Evolutionary conservation across 2,329 filamentous ascomycete species (phyloP), one percentile per base, ranked within the genome.

Genomic region (Fusarium sp.): DNA sequence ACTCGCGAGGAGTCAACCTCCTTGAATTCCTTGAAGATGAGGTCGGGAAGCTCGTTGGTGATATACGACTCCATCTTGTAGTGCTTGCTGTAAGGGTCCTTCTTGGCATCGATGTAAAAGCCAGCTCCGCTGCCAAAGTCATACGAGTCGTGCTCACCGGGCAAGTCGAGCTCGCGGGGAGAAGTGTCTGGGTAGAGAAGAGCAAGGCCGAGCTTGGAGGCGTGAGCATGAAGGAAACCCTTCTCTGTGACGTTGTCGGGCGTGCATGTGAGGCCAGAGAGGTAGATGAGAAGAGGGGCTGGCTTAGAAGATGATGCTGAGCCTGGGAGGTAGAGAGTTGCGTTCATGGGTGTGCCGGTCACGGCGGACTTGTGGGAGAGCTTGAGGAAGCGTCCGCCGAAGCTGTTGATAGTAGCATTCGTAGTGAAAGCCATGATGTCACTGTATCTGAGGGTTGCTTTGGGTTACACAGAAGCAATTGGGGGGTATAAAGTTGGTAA

Each of bases 1-100:
- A 98, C 90, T 44, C 92, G 87, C 33, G 78, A 82, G 1, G 82
- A 78, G 81, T 98, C 95, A 35, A 99, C 85, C 75, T 81, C 87
- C 35, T 88, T 85, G 83, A 94, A 97, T 31, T 89, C 87, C 35
- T 82, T 82, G 82, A 95, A 97, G 29, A 98, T 87, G 3, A 91
- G 86, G 21, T 86, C 84, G 2, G 95, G 95, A n/a, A 99, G 90
- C 83, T 99, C 96, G 60, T 88, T 82, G n/a, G 92, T 91, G 74
- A 99, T 88, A 85, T 99, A 99, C 70, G 88, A 90, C 86, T 98
- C 94, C 96, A 99, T 99, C 76, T 91, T 92, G 87, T 99, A 99
- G 80, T 94, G 90, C 60, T 86, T 85, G 66, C 85, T 85, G 86
- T 91, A 99, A 15, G 94, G 94, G 35, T 89, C 87, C 73, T 86